These are phyloP conservation scores for Cicer cuneatum DNA, from an alignment of 306 rosid genomes.

Conservation along the genomic window DNA sequence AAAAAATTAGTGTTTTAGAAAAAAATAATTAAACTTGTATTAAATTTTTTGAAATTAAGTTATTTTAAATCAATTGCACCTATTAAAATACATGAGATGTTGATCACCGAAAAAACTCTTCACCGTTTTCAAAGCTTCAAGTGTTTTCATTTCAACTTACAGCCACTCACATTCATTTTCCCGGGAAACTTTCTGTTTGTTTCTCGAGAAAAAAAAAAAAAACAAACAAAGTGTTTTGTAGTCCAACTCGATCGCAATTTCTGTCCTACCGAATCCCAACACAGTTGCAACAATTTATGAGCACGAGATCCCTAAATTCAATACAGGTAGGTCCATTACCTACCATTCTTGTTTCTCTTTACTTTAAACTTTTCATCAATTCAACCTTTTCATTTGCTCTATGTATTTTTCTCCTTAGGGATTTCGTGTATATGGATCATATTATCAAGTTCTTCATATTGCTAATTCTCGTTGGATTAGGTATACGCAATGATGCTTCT, in stretches of 20 bases:
- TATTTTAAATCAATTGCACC: no score
- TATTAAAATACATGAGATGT: no score
- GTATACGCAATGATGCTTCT: conserved; percentile 45
- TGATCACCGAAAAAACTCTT: no score
- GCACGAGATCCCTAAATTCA: conserved; percentile 67
- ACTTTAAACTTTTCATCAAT: background rate
- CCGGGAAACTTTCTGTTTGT: conserved; percentile 48
- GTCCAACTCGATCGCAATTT: conserved; percentile 53
- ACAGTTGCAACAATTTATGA: conserved; percentile 58
- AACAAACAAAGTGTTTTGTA: conserved; percentile 36
- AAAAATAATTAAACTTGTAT: no score
- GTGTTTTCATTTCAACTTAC: background rate
- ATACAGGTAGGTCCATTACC: conserved; percentile 57
- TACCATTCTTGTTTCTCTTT: conserved; percentile 5
- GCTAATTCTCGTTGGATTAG: conserved; percentile 66
- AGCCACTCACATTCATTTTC: conserved; percentile 32
- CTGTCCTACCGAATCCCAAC: conserved; percentile 46
- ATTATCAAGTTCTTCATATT: conserved; percentile 54
- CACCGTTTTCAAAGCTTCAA: background rate
- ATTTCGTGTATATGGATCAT: conserved; percentile 73
- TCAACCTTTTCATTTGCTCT: background rate
- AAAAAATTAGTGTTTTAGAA: no score
- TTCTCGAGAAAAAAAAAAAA: conserved; percentile 41
- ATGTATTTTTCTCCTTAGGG: conserved; percentile 37
- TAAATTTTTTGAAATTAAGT: no score